A percentile compares a stretch with the other conserved stretches of the same genome.
Evolutionary conservation across 805 yeast species (phyloP).

Genomic region (Cyberlindnera petersonii): DNA sequence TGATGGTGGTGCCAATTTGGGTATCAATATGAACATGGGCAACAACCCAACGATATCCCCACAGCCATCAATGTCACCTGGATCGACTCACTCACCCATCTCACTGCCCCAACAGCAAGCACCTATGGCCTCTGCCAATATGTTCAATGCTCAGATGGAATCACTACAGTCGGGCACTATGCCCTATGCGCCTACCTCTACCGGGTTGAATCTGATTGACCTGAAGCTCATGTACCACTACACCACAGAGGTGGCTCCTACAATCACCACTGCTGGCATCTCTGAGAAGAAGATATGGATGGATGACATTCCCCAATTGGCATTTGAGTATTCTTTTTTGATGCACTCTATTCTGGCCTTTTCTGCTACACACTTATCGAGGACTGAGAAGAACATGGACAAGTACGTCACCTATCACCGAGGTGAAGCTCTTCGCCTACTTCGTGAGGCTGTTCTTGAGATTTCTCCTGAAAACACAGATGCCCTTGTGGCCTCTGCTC

Average conservation of each 20-base stretch:
- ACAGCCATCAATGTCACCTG: slow-evolving; percentile 29
- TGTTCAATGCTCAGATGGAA: slow-evolving; percentile 10
- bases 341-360: slow-evolving; percentile 92
- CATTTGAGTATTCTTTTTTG: slow-evolving; percentile 81
- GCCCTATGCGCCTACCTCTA: slow-evolving; percentile 46
- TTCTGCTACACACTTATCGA: slow-evolving; percentile 84
- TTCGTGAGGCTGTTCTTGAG: slow-evolving; percentile 82
- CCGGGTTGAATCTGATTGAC: slow-evolving; percentile 44
- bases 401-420: slow-evolving; percentile 82
- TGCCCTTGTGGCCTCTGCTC: slow-evolving; percentile 88
- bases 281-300: slow-evolving; percentile 85
- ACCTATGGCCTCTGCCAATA: slow-evolving; percentile 15
- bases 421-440: slow-evolving; percentile 75
- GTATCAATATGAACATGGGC: slow-evolving; percentile 20
- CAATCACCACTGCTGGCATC: slow-evolving; percentile 88
- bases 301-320: slow-evolving; percentile 80
- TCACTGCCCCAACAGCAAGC: slow-evolving; percentile 18
- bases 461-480: slow-evolving; percentile 85
- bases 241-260: slow-evolving; percentile 75
- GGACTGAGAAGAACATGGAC: slow-evolving; percentile 72
- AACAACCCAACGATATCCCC: slow-evolving; percentile 30
- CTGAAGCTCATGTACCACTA: slow-evolving; percentile 83
- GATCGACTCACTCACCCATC: slow-evolving; percentile 24
- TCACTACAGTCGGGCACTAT: slow-evolving; percentile 11
- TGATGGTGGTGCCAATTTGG: neutral